Conservation (phyloP, 495 filamentous ascomycete genomes). For the Lepraria neglecta region DNA sequence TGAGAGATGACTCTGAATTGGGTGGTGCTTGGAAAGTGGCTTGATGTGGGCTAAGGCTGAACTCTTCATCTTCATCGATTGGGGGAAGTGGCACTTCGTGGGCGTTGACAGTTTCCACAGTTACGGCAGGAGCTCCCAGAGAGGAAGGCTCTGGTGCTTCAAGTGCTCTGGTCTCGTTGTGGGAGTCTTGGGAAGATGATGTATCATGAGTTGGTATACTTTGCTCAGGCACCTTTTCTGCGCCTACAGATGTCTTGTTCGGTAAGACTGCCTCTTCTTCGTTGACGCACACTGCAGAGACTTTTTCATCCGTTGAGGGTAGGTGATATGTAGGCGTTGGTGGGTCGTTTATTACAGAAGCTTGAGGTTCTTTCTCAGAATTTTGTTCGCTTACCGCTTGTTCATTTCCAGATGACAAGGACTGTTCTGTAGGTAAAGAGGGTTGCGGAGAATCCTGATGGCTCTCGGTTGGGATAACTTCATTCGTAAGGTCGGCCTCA, state of each 20-base stretch:
- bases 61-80: constrained; percentile 21
- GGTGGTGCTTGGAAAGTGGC: not conserved
- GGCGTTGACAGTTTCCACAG: constrained; percentile 4
- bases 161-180: not conserved
- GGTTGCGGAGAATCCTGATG: not conserved
- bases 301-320: not conserved
- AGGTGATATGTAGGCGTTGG: not conserved
- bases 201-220: not conserved
- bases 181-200: not conserved
- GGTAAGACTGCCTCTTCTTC: not conserved
- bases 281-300: not conserved
- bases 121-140: not conserved
- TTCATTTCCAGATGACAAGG: not conserved
- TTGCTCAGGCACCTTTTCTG: not conserved
- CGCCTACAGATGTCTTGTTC: no score
- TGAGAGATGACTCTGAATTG: not conserved
- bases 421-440: not conserved
- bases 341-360: not conserved
- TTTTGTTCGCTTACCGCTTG: not conserved
- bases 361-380: not conserved
- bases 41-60: constrained; percentile 12
- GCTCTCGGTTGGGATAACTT: not conserved
- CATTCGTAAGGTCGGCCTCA: not conserved
- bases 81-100: constrained; percentile 22
- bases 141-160: not conserved